Percentiles rank a stretch among this genome's conserved stretches.
phyloP scores from a whole-genome alignment of 2,329 filamentous ascomycete species.

The Fusarium miscanthi region DNA sequence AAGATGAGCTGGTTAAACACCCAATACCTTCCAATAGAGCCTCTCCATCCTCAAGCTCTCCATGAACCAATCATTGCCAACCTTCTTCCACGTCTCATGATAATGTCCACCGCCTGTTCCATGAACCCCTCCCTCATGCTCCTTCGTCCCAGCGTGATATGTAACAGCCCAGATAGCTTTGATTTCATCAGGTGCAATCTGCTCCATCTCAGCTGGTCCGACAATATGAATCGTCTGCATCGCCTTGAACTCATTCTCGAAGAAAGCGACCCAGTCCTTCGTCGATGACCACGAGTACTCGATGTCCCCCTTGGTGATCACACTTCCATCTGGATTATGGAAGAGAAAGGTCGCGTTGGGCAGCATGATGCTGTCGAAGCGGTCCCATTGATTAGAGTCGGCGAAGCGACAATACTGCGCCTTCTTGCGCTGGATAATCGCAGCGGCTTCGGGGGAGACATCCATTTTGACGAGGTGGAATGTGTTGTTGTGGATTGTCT shows the following conservation, averaged over 20 bases:
- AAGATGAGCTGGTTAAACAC: fast-evolving
- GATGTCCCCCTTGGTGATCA: neutral
- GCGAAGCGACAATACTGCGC: conserved; percentile 26
- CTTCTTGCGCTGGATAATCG: conserved; percentile 29
- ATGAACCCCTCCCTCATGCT: neutral
- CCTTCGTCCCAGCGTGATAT: conserved; percentile 13
- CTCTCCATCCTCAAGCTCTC: conserved; percentile 23
- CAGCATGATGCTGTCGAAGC: conserved; percentile 17
- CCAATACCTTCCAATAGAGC: conserved; percentile 24
- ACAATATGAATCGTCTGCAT: conserved; percentile 24
- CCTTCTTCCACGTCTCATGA: conserved; percentile 25
- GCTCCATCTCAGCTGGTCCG: conserved; percentile 18
- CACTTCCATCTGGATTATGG: neutral
- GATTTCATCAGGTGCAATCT: neutral
- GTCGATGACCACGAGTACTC: neutral
- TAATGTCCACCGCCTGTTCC: conserved; percentile 25
- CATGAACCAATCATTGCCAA: conserved; percentile 30
- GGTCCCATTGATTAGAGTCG: conserved; percentile 24
- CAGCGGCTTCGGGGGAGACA: neutral
- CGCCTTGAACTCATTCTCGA: conserved; percentile 5
- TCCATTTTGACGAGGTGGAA: neutral
- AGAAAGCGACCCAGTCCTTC: neutral
- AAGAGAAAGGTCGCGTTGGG: conserved; percentile 11
- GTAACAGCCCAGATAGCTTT: conserved; percentile 14
- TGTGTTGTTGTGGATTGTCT: neutral